Base-by-base conservation (phyloP, 225 moss, liverwort and hornwort genomes). In the Pseudisothecium myosuroides region DNA sequence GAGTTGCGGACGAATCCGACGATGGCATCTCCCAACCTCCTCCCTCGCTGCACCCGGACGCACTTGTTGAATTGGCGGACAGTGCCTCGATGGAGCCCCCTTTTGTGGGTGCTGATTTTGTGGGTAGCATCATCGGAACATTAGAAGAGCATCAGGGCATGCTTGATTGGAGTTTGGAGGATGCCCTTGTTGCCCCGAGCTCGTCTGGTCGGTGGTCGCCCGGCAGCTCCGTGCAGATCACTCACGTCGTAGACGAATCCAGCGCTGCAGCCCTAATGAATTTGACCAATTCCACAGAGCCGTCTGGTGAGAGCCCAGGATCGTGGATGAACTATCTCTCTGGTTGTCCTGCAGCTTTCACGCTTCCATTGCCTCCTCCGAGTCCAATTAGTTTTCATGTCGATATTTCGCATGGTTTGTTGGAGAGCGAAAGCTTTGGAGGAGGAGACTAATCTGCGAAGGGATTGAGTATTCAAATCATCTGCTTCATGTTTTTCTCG, bases 101-200 rank as follows among this genome's bases (percentile, higher is more conserved):
- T 41, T 15, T 41, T 26, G 71, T 71, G 2, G 1, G 17, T 45
- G 27, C 27, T 0, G 72, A 3, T 72, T 15, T 27, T 72, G 43
- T 1, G 0, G 50, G 32, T 73, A 2, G 43, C 3, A 45, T 45
- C 45, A 10, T 28, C 0, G 73, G 28, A 1, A 1, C 29, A 45
- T 31, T 11, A 1, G 47, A 47, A 10, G 74, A 29, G 74, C 18
- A 31, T 11, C 74, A 47, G 11, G 47, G 18, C 10, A 29, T 17
- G 18, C 7, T 6, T 10, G 47, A 29, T 4, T 29, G 29, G 29
- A 74, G 45, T 47, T 47, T 0, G 47, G 18, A 31, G 74, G 74
- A 17, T 4, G 6, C 74, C 43, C 14, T 72, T 28, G 27, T 10
- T 28, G 27, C 4, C 3, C 17, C 43, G 10, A 45, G 72, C 16